phyloP scores from a whole-genome alignment of 2,329 filamentous ascomycete species.

The Rutstroemia sydowiana region DNA sequence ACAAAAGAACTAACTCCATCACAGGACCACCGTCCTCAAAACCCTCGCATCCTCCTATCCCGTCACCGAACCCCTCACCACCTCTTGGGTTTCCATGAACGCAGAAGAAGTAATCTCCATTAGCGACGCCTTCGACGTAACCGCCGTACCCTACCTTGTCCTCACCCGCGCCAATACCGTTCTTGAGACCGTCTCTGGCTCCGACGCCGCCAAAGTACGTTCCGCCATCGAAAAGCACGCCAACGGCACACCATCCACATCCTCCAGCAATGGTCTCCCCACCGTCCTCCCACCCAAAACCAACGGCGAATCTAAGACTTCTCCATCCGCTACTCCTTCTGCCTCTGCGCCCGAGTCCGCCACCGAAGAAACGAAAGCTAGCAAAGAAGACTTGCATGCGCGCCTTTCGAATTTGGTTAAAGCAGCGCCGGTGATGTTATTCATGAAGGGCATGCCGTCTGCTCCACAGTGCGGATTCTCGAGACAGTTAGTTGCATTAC shows the following conservation, averaged over 20 bases:
- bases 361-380: slow-evolving; percentile 44
- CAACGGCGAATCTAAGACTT: slow-evolving; percentile 36
- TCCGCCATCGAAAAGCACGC: slow-evolving; percentile 72
- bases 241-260: slow-evolving; percentile 6
- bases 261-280: not conserved
- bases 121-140: slow-evolving; percentile 87
- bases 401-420: slow-evolving; percentile 80
- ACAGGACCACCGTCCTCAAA: slow-evolving; percentile 82
- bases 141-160: slow-evolving; percentile 87
- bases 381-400: slow-evolving; percentile 79
- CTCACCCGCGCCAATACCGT: slow-evolving; percentile 68
- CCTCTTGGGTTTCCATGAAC: slow-evolving; percentile 84
- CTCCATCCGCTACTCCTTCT: slow-evolving; percentile 20
- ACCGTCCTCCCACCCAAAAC: slow-evolving; percentile 22
- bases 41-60: slow-evolving; percentile 67
- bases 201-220: slow-evolving; percentile 79
- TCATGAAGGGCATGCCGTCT: slow-evolving; percentile 94
- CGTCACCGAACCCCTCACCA: slow-evolving; percentile 47
- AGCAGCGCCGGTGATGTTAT: slow-evolving; percentile 95
- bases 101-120: slow-evolving; percentile 91
- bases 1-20: not conserved
- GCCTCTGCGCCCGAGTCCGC: slow-evolving; percentile 25
- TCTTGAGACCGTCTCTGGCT: slow-evolving; percentile 81
- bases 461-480: slow-evolving; percentile 89
- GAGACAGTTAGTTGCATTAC: slow-evolving; percentile 73